Conservation (phyloP, 306 rosid genomes). For the Dalbergia cochinchinensis region DNA sequence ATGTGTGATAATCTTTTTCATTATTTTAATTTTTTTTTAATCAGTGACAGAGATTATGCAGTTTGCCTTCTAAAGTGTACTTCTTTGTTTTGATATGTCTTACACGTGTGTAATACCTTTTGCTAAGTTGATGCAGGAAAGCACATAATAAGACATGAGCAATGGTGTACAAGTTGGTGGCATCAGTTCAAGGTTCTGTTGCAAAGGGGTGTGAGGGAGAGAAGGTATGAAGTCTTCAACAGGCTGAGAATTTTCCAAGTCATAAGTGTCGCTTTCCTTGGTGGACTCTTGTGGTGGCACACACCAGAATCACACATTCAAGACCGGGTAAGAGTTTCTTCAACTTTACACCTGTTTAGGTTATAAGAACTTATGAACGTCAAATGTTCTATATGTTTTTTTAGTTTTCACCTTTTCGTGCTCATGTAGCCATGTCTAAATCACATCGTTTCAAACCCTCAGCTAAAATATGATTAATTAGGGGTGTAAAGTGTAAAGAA, state of each 20-base stretch:
- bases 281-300: conserved; percentile 98
- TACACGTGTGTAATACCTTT: background rate
- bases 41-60: too few relatives aligned
- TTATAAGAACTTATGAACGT: conserved; percentile 31
- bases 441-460: conserved; percentile 7
- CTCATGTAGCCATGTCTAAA: conserved; percentile 2
- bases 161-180: conserved; percentile 98
- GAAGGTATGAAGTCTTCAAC: conserved; percentile 93
- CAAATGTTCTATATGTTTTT: background rate
- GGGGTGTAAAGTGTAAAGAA: too few relatives aligned
- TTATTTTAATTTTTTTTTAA: too few relatives aligned
- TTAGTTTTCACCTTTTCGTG: background rate
- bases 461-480: background rate
- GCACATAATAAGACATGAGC: conserved; percentile 55
- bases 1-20: too few relatives aligned
- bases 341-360: conserved; percentile 26
- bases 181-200: conserved; percentile 88
- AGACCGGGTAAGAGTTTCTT: conserved; percentile 76
- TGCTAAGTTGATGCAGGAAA: conserved; percentile 54
- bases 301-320: conserved; percentile 87
- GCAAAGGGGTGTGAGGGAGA: conserved; percentile 89
- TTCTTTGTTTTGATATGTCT: background rate
- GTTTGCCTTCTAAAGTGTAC: background rate
- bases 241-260: conserved; percentile 93
- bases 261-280: conserved; percentile 87